Evolutionary conservation across 805 yeast species (phyloP).

Genomic region (Metschnikowia dekortorum): DNA sequence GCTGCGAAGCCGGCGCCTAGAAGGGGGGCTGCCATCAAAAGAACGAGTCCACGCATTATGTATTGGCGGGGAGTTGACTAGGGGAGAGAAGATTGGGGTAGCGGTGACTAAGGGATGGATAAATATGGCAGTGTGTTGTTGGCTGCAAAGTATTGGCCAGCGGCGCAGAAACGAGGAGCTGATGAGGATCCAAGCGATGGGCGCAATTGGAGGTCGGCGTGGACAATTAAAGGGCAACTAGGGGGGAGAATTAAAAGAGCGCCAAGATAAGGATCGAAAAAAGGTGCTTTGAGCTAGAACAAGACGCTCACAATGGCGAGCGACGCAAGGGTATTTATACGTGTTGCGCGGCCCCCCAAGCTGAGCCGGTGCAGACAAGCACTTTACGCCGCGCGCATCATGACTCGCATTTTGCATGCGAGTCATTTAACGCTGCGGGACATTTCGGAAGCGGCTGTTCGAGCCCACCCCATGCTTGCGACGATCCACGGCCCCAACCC

Average conservation of each 20-base stretch:
- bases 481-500: neutral
- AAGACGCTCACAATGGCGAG: neutral
- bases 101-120: no score
- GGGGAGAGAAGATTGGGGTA: neutral
- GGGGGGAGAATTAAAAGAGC: no score
- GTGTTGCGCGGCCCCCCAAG: neutral
- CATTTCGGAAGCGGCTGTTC: constrained; percentile 1
- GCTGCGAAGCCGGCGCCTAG: neutral
- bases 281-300: neutral
- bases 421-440: constrained; percentile 2
- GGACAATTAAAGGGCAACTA: no score
- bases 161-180: no score
- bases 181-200: no score
- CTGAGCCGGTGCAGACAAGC: neutral
- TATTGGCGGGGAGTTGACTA: neutral
- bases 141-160: neutral
- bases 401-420: constrained; percentile 1
- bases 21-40: constrained; percentile 1
- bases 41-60: neutral
- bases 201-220: no score
- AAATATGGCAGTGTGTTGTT: neutral
- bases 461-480: no score
- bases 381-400: constrained; percentile 1
- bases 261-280: neutral
- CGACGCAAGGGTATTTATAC: neutral